phyloP scores from a whole-genome alignment of 129 eudicot species.

The Centella asiatica region DNA sequence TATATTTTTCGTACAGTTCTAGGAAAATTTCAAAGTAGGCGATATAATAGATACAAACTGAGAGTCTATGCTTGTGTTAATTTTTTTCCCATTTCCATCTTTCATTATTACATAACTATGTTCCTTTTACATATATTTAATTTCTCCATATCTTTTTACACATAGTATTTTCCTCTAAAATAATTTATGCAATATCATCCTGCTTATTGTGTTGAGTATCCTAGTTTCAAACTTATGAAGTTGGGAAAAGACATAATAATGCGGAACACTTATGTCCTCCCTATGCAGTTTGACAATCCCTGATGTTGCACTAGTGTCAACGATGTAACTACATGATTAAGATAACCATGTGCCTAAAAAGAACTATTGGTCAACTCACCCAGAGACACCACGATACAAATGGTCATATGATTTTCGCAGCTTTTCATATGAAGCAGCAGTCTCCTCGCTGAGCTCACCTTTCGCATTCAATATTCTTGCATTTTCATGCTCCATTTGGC shows the following conservation, averaged over 20 bases:
- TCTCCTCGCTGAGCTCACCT: constrained; percentile 96
- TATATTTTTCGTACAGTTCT: no score
- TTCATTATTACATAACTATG: no score
- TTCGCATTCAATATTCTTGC: constrained; percentile 81
- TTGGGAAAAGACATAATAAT: neutral
- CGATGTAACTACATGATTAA: neutral
- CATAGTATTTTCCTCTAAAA: no score
- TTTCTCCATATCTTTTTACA: no score
- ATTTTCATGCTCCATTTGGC: constrained; percentile 94
- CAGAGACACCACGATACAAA: constrained; percentile 81
- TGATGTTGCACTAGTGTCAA: neutral
- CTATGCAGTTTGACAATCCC: neutral
- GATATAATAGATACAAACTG: no score
- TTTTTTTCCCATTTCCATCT: no score
- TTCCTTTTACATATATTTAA: no score
- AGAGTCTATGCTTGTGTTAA: no score
- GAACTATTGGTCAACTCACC: constrained; percentile 44
- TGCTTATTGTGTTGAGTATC: neutral
- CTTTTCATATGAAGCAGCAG: constrained; percentile 82
- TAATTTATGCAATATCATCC: no score
- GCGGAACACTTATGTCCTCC: neutral
- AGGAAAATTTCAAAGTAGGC: no score
- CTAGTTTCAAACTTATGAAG: neutral
- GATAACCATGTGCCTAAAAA: neutral
- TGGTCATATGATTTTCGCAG: constrained; percentile 88